Conservation (phyloP, 202 grass and related monocot genomes). For the Hordeum pubiflorum region DNA sequence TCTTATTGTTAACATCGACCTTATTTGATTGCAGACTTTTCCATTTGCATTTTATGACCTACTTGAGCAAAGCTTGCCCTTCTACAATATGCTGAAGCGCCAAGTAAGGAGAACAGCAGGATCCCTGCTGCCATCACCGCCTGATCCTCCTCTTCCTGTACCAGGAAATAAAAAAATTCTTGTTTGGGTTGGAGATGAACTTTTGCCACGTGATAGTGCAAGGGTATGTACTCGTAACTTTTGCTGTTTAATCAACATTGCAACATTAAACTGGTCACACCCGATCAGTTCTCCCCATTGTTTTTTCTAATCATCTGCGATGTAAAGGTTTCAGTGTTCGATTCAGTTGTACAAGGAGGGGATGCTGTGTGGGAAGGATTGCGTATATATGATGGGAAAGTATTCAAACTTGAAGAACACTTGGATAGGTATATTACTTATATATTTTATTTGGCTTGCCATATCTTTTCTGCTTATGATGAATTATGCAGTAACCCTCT, state of each 20-base stretch:
- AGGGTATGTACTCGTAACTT: slow-evolving; percentile 59
- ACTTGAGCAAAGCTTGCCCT: slow-evolving; percentile 88
- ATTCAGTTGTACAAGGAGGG: slow-evolving; percentile 99
- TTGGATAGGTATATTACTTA: slow-evolving; percentile 64
- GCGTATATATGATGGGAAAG: slow-evolving; percentile 84
- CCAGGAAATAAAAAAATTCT: slow-evolving; percentile 87
- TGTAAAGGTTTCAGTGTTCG: slow-evolving; percentile 87
- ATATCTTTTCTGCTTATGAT: slow-evolving; percentile 16
- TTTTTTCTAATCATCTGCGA: slow-evolving; percentile 30
- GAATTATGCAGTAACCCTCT: slow-evolving; percentile 1
- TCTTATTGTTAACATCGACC: background rate
- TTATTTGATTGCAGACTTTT: slow-evolving; percentile 60
- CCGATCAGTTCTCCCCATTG: slow-evolving; percentile 6
- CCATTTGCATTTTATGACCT: slow-evolving; percentile 74
- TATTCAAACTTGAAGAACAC: slow-evolving; percentile 95
- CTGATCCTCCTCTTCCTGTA: slow-evolving; percentile 76
- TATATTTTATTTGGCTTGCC: background rate
- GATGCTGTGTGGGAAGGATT: slow-evolving; percentile 99
- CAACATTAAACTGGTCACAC: background rate
- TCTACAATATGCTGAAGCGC: slow-evolving; percentile 83
- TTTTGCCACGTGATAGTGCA: slow-evolving; percentile 76
- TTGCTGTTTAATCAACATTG: background rate
- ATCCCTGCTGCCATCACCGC: slow-evolving; percentile 32
- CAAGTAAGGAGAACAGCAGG: slow-evolving; percentile 46
- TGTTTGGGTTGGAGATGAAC: slow-evolving; percentile 86